Evolutionary conservation across 768 basidiomycete genomes (phyloP).

Genomic region (Neoboletus subvelutipes): DNA sequence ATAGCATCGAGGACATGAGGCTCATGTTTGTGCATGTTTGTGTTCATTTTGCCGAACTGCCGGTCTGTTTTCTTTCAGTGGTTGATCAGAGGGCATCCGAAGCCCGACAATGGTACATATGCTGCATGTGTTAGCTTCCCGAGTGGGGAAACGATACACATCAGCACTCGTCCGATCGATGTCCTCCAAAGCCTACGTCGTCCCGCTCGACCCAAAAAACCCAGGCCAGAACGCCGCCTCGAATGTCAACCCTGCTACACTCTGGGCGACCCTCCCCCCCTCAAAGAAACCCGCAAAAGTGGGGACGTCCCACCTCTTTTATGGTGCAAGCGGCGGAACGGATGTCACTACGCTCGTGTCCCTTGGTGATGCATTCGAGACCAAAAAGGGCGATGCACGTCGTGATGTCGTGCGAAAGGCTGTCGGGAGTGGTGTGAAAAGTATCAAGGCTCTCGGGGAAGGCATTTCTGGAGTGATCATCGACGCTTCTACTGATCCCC

Average conservation of each 20-base stretch:
- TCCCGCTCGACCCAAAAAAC: conserved; percentile 54
- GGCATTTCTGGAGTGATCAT: conserved; percentile 61
- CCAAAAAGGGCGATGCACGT: conserved; percentile 44
- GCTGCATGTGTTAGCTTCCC: conserved; percentile 17
- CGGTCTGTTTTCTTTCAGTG: neutral
- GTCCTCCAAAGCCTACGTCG: conserved; percentile 55
- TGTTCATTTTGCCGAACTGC: neutral
- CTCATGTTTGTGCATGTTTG: conserved; percentile 11
- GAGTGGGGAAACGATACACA: conserved; percentile 19
- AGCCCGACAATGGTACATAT: conserved; percentile 26
- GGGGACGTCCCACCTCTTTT: conserved; percentile 66
- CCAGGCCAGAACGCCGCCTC: conserved; percentile 30
- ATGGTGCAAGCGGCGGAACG: conserved; percentile 44
- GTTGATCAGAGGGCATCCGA: conserved; percentile 14
- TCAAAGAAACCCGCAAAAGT: conserved; percentile 54
- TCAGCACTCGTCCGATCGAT: conserved; percentile 38
- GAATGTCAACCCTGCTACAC: conserved; percentile 44
- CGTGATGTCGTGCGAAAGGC: conserved; percentile 71
- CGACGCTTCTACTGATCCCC: conserved; percentile 66
- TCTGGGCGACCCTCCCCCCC: conserved; percentile 53
- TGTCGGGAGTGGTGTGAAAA: conserved; percentile 71
- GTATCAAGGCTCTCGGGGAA: conserved; percentile 57
- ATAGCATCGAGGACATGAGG: neutral
- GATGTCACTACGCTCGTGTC: conserved; percentile 55
- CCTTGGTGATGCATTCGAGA: conserved; percentile 53